Conservation (phyloP, 139 green algal genomes). For the Edaphochlamys debaryana region DNA sequence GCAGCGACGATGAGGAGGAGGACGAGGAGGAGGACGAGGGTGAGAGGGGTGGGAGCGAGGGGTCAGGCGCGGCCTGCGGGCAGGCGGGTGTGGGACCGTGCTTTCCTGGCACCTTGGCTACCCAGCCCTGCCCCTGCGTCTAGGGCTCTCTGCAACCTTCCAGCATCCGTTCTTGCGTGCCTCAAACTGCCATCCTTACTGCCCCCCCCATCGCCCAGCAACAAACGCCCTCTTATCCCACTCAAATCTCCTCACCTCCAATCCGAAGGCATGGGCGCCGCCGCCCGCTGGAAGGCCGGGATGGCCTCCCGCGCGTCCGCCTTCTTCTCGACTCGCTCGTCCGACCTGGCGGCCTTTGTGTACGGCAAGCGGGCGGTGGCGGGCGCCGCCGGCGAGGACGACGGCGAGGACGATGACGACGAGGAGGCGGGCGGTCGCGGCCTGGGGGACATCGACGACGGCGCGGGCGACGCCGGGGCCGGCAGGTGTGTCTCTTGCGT, state of each 20-base stretch:
- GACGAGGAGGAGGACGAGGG: constrained; percentile 53
- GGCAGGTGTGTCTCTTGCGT: too few species aligned
- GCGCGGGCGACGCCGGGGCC: too few species aligned
- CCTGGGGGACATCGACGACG: constrained; percentile 25
- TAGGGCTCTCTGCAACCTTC: too few species aligned
- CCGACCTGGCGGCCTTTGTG: constrained; percentile 61
- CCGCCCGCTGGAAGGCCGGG: constrained; percentile 54
- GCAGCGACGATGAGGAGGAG: constrained; percentile 28
- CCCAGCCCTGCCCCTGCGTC: too few species aligned
- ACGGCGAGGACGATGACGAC: constrained; percentile 26
- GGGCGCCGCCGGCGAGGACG: constrained; percentile 7
- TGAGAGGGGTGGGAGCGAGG: constrained; percentile 52
- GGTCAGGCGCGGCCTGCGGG: too few species aligned
- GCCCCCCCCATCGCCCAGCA: too few species aligned
- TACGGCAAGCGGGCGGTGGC: constrained; percentile 53
- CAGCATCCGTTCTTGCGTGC: too few species aligned
- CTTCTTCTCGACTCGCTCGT: constrained; percentile 47
- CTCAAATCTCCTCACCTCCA: too few species aligned
- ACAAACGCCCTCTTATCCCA: too few species aligned
- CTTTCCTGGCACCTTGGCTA: too few species aligned
- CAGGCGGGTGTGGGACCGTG: too few species aligned
- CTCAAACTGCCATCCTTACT: too few species aligned
- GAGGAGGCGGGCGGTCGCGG: background rate
- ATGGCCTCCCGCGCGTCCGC: constrained; percentile 31
- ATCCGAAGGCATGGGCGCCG: constrained; percentile 49